Conservation (phyloP, 306 rosid genomes). For the Sesbania bispinosa region DNA sequence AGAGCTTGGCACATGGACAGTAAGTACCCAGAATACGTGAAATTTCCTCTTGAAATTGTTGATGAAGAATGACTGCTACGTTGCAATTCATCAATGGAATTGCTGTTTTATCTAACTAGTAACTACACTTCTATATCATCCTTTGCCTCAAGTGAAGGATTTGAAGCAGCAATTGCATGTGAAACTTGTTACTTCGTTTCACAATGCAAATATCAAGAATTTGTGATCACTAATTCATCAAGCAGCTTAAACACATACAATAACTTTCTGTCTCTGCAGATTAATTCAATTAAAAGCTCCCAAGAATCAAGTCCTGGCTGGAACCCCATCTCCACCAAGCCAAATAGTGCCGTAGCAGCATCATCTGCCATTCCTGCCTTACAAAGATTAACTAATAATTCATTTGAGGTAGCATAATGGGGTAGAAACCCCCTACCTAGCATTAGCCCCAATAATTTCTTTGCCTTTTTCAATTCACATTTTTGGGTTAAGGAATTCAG, state of each 20-base stretch:
- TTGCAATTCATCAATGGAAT: background rate
- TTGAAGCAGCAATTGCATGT: background rate
- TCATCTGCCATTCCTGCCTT: constrained; percentile 63
- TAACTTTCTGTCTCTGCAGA: constrained; percentile 66
- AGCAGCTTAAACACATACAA: constrained; percentile 63
- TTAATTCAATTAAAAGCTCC: constrained; percentile 52
- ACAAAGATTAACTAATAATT: constrained; percentile 61
- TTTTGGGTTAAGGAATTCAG: constrained; percentile 57
- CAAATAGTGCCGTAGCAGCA: constrained; percentile 54
- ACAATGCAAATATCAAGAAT: constrained; percentile 13
- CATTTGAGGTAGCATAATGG: constrained; percentile 82
- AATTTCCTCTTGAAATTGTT: background rate
- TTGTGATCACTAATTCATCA: constrained; percentile 47
- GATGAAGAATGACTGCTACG: background rate
- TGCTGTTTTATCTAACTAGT: background rate
- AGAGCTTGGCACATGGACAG: too few species aligned
- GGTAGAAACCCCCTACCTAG: constrained; percentile 73
- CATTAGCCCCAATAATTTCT: constrained; percentile 57
- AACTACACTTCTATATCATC: background rate
- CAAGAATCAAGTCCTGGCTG: constrained; percentile 69
- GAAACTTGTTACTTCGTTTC: background rate
- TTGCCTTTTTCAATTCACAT: constrained; percentile 57
- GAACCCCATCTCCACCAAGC: constrained; percentile 68
- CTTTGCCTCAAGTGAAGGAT: background rate
- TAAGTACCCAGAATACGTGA: too few species aligned